Conservation (phyloP, 148 eudicot species). For the Selenicereus undatus region DNA sequence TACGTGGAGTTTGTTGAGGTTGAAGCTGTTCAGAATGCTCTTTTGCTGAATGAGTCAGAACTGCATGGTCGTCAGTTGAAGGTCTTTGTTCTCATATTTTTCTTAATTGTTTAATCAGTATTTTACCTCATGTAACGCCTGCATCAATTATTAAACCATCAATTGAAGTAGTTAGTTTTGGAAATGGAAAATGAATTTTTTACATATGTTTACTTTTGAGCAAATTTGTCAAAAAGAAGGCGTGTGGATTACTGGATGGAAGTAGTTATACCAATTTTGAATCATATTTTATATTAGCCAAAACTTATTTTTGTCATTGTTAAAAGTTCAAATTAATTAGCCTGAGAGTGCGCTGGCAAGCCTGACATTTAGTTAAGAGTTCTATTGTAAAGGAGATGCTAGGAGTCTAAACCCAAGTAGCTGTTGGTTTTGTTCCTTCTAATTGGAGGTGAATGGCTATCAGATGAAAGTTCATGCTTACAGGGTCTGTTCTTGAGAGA, state of each 20-base stretch:
- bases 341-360: neutral
- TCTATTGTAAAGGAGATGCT: neutral
- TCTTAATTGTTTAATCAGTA: too few relatives aligned
- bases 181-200: neutral
- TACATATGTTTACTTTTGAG: neutral
- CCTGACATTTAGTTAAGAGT: neutral
- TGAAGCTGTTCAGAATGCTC: conserved; percentile 66
- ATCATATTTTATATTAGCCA: too few relatives aligned
- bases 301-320: neutral
- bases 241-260: neutral
- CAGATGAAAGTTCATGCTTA: neutral
- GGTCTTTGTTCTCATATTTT: conserved; percentile 26
- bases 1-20: conserved; percentile 70
- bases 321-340: neutral
- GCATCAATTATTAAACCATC: neutral
- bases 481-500: too few relatives aligned
- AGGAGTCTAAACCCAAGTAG: neutral
- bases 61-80: conserved; percentile 71
- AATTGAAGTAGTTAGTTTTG: too few relatives aligned
- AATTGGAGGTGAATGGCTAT: neutral
- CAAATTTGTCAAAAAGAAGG: neutral
- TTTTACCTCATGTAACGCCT: too few relatives aligned
- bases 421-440: neutral
- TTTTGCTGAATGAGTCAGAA: conserved; percentile 58
- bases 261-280: neutral